phyloP scores from a whole-genome alignment of 2,329 filamentous ascomycete species.

The Microdochium trichocladiopsis region DNA sequence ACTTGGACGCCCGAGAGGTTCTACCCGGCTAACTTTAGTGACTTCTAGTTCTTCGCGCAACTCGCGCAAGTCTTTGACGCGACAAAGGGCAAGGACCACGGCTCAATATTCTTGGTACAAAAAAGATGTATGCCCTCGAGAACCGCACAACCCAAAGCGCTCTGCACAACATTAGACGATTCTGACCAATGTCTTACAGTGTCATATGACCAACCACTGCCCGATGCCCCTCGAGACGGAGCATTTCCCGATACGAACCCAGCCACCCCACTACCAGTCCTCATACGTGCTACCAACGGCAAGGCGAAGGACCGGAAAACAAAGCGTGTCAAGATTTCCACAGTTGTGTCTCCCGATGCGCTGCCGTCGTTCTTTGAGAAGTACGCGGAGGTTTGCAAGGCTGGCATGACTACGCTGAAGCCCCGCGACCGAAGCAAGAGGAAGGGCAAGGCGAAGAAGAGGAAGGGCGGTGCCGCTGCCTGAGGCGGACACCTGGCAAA shows the following conservation, averaged over 20 bases:
- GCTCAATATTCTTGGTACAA: conserved; percentile 67
- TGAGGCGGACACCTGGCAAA: too few species aligned
- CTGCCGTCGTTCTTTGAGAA: conserved; percentile 74
- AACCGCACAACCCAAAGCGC: neutral
- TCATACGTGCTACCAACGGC: conserved; percentile 81
- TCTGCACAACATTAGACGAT: neutral
- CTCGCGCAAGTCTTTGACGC: conserved; percentile 61
- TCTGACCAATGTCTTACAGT: conserved; percentile 22
- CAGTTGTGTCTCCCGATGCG: conserved; percentile 68
- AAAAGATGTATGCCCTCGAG: conserved; percentile 55
- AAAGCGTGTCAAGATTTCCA: conserved; percentile 69
- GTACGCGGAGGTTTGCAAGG: conserved; percentile 89
- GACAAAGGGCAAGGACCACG: conserved; percentile 63
- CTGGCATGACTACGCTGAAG: conserved; percentile 82
- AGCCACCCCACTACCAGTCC: conserved; percentile 57
- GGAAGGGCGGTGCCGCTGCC: conserved; percentile 44
- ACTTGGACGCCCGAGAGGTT: too few species aligned
- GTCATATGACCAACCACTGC: conserved; percentile 33
- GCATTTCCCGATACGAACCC: conserved; percentile 54
- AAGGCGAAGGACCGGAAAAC: conserved; percentile 52
- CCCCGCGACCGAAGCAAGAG: conserved; percentile 87
- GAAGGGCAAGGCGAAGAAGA: conserved; percentile 70
- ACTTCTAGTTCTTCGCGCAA: conserved; percentile 57
- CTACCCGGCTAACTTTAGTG: too few species aligned
- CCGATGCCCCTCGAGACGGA: conserved; percentile 35